Base-by-base conservation (phyloP, 2,329 filamentous ascomycete genomes). In the Fusarium irregulare region DNA sequence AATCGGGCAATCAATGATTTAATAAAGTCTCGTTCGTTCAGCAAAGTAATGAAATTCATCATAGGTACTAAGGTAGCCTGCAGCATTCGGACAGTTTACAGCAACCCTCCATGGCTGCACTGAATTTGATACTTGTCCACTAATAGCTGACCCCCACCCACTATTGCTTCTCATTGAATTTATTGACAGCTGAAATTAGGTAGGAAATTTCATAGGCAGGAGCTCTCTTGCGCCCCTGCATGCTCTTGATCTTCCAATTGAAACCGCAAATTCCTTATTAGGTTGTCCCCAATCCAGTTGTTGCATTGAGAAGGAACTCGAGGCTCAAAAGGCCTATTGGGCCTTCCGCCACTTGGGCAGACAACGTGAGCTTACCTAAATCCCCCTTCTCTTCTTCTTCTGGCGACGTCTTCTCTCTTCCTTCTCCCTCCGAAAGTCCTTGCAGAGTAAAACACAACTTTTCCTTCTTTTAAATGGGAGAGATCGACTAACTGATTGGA, bases 401-500 rank as follows among this genome's bases (percentile, higher is more conserved):
- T 27, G 18, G 18, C 12, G 11, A 23, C 25, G 18, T 51, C 32
- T 51, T 23, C 16, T 41, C 4, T 27, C 20, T 28, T 37, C 34
- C 21, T 44, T 23, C 41, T 44, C 41, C 41, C 20, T 21, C 21
- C 13, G 6, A 44, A 13, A 44, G 11, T 23, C 20, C 21, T 44
- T 16, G 6, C 25, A 20, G 18, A 28, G 20, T 27, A 27, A n/a
- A n/a, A 14, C 23, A 41, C 23, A 41, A 12, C 21, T 20, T 37
- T 27, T 40, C 11, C 23, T 40, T n/a, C 30, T 28, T 41, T 16
- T 9, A 28, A 41, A 51, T 41, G 10, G 13, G 27, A 30, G 49
- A 41, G 27, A 41, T 53, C 45, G 18, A 63, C 66, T 62, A 63
- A 58, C 14, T 54, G 18, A 67, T 46, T 28, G 23, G 54, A 47